Percentiles rank a stretch among this genome's conserved stretches.
These are phyloP conservation scores for Coprinopsis strossmayeri DNA, from an alignment of 768 basidiomycete genomes.

Conservation along the genomic window DNA sequence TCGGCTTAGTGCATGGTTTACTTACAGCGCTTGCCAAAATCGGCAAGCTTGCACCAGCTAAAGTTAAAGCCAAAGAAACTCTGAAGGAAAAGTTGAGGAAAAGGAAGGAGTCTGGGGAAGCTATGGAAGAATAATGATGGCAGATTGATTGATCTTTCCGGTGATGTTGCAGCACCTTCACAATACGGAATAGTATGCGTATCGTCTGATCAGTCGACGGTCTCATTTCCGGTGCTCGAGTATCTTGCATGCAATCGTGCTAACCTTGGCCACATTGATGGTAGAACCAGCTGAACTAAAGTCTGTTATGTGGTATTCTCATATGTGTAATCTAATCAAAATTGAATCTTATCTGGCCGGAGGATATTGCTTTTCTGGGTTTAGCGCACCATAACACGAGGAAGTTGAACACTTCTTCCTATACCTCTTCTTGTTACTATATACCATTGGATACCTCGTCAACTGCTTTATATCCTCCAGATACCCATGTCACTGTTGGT, in stretches of 20 bases:
- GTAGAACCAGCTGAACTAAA: too few relatives aligned
- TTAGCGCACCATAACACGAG: constrained; percentile 1
- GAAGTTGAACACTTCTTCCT: neutral
- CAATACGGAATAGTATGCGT: too few relatives aligned
- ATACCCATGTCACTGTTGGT: constrained; percentile 18
- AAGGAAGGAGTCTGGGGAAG: constrained; percentile 36
- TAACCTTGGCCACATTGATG: too few relatives aligned
- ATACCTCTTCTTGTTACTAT: neutral
- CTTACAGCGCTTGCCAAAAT: constrained; percentile 68
- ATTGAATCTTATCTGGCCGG: constrained; percentile 1
- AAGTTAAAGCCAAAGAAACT: constrained; percentile 34
- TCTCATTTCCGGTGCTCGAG: neutral
- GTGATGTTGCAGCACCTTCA: too few relatives aligned
- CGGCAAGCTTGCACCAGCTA: constrained; percentile 50
- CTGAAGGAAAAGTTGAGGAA: constrained; percentile 43
- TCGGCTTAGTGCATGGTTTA: constrained; percentile 73
- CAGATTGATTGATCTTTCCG: too few relatives aligned
- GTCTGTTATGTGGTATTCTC: neutral
- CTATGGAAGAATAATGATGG: constrained; percentile 48
- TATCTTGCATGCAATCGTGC: too few relatives aligned
- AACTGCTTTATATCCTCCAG: neutral
- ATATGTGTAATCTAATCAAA: constrained; percentile 5
- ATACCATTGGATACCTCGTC: constrained; percentile 7
- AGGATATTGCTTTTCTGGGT: constrained; percentile 12
- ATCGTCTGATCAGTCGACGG: neutral